phyloP scores from a whole-genome alignment of 2,329 filamentous ascomycete species.

The Cercospora brassicicola region DNA sequence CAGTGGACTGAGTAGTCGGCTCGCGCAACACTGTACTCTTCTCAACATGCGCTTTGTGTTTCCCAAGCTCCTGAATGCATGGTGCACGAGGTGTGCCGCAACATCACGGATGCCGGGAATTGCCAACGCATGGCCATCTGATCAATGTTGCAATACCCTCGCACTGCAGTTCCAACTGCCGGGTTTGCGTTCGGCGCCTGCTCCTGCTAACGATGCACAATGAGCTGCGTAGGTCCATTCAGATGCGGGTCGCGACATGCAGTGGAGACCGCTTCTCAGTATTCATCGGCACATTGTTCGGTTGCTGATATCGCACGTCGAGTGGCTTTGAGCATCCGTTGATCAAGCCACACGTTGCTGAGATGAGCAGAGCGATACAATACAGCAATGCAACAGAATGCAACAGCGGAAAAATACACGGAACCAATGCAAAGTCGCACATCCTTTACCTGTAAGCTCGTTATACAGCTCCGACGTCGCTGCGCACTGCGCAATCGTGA shows the following conservation, averaged over 20 bases:
- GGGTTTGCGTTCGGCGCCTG: not conserved
- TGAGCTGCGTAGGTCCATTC: not conserved
- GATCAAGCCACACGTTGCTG: not conserved
- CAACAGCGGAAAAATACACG: not conserved
- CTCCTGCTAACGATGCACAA: not conserved
- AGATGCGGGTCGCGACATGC: not conserved
- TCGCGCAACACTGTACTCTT: not conserved
- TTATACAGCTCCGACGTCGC: not conserved
- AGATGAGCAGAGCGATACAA: not conserved
- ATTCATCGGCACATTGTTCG: not conserved
- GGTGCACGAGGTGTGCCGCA: not conserved
- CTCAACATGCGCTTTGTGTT: slow-evolving; percentile 6
- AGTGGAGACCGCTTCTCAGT: not conserved
- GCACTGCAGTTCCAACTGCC: slow-evolving; percentile 1
- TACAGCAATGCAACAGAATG: not conserved
- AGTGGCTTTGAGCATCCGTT: not conserved
- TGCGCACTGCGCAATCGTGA: not conserved
- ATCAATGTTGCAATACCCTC: not conserved
- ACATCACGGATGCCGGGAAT: not conserved
- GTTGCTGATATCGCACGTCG: not conserved
- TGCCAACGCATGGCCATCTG: not conserved
- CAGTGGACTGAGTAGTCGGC: not conserved
- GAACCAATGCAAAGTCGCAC: not conserved
- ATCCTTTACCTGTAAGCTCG: not conserved
- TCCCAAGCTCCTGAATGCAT: not conserved